These are phyloP conservation scores for Fusarium domesticum DNA, from an alignment of 2,329 filamentous ascomycete genomes.

Conservation along the genomic window DNA sequence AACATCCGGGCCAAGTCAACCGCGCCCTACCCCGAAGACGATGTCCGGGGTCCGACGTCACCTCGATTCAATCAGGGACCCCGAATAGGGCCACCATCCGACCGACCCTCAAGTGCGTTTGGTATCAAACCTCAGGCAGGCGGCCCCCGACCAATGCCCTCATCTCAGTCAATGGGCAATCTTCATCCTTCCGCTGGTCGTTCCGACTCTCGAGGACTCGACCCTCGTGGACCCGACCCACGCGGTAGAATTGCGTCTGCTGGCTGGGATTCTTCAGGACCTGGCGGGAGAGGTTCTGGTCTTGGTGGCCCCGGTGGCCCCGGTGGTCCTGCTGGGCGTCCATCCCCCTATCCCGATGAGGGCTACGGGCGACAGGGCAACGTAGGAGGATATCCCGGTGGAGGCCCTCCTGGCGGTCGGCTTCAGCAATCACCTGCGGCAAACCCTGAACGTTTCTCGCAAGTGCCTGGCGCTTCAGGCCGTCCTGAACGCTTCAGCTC, in stretches of 20 bases:
- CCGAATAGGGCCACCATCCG: constrained; percentile 47
- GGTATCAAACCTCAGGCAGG: constrained; percentile 48
- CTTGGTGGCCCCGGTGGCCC: constrained; percentile 21
- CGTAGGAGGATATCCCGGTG: constrained; percentile 24
- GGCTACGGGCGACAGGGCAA: constrained; percentile 20
- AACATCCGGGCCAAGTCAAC: constrained; percentile 44
- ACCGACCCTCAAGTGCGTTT: constrained; percentile 52
- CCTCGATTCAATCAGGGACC: constrained; percentile 47
- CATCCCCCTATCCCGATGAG: constrained; percentile 28
- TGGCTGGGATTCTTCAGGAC: constrained; percentile 39
- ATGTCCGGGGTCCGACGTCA: constrained; percentile 35
- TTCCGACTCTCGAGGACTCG: constrained; percentile 16
- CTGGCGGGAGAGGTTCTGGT: constrained; percentile 33
- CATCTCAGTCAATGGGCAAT: constrained; percentile 46
- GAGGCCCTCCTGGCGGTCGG: constrained; percentile 29
- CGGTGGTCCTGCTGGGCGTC: constrained; percentile 19
- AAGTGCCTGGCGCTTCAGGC: constrained; percentile 31
- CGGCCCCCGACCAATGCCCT: constrained; percentile 37
- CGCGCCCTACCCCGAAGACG: constrained; percentile 69
- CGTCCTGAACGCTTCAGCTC: constrained; percentile 36
- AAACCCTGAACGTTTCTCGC: constrained; percentile 32
- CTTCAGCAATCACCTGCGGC: constrained; percentile 22
- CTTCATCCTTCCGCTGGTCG: constrained; percentile 38
- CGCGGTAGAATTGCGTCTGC: constrained; percentile 44
- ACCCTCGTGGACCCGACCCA: constrained; percentile 42